Evolutionary conservation across 192 early-diverging fungal genomes (phyloP), one percentile per base, ranked within the genome.

Genomic region (Podila minutissima): DNA sequence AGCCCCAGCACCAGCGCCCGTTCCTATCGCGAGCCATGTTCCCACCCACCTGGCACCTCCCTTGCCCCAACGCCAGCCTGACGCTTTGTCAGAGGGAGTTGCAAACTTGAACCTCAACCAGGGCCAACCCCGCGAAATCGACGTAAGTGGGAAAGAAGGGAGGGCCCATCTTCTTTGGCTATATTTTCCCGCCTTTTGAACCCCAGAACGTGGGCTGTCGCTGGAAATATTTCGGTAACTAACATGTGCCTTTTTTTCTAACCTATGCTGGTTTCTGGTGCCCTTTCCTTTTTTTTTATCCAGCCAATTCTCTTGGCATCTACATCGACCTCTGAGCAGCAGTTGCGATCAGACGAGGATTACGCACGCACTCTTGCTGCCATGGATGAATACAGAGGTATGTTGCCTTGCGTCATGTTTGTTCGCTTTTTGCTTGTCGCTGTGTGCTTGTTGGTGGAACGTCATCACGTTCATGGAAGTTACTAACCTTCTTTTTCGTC

Each of bases 281-380:
- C 62, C 26, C 9, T 32, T 29, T 15, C 7, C 4, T 17, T 41
- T 31, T 10, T 63, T n/a, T 5, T 9, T 61, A 32, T 37, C 24
- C 60, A 76, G 79, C 79, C 65, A 32, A 62, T 72, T 71, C 71
- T 83, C 71, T 77, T 84, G 83, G 83, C 72, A 69, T 62, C 73
- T n/a, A 84, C 84, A 13, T 76, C 82, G 5, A 78, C 84, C 55
- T 35, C 78, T 48, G 81, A 86, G 59, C 86, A 90, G 29, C 89
- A 90, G 65, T 61, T 90, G 62, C 75, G 82, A n/a, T 70, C 79
- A 29, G 89, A 90, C 32, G 89, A 90, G 66, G 87, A 90, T 58
- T 83, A 83, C 71, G 89, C 89, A 48, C 81, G 82, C 19, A 78
- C 82, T 26, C 48, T 90, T 28, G 84, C 86, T 1, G 64, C 86